Conservation (phyloP, 202 grass and related monocot genomes). For the Dendrocalamus latiflorus region DNA sequence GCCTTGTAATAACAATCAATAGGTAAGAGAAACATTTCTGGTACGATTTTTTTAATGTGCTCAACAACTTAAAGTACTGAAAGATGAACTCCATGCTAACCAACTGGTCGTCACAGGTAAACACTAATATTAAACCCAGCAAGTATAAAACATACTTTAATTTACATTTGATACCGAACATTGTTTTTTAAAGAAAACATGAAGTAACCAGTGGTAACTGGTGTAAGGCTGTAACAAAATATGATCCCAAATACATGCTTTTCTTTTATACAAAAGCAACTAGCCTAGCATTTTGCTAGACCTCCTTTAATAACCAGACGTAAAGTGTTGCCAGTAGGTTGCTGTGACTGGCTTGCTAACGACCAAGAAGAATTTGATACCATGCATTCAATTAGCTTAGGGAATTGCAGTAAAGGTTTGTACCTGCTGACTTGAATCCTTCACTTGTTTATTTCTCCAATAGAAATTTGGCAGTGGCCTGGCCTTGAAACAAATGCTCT, state of each 20-base stretch:
- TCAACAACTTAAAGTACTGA: neutral
- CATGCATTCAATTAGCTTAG: neutral
- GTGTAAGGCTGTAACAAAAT: neutral
- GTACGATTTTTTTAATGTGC: neutral
- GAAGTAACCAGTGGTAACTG: neutral
- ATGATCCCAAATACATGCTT: neutral
- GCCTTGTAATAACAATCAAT: neutral
- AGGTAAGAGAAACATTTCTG: neutral
- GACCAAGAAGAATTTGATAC: neutral
- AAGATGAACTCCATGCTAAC: neutral
- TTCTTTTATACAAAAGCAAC: neutral
- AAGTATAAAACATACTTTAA: neutral
- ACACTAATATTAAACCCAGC: neutral
- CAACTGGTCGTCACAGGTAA: neutral
- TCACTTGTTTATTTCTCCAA: slow-evolving; percentile 41
- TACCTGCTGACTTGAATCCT: slow-evolving; percentile 63
- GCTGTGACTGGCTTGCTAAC: neutral
- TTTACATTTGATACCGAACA: neutral
- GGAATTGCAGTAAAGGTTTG: neutral
- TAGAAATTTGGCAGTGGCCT: slow-evolving; percentile 55
- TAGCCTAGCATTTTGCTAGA: neutral
- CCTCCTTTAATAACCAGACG: neutral
- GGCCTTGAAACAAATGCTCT: slow-evolving; percentile 51
- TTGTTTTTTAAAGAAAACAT: neutral
- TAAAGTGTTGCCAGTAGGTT: neutral